Conservation (phyloP, 257 asterid species). For the Capsicum pubescens region DNA sequence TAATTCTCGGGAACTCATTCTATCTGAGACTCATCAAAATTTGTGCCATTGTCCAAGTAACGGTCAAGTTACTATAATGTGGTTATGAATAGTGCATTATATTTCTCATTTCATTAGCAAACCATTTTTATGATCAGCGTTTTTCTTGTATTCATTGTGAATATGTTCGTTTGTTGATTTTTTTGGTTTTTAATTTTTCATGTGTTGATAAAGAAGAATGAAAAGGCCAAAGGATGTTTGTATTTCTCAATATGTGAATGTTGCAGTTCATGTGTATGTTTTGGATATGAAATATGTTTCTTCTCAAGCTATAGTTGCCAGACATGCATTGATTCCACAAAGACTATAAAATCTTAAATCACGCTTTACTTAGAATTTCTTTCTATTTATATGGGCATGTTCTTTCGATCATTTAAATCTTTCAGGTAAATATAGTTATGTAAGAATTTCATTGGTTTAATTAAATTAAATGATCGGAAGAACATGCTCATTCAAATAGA, state of each 20-base stretch:
- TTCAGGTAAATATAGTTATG: too few relatives aligned
- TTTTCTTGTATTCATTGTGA: background rate
- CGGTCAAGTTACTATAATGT: background rate
- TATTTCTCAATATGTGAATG: constrained; percentile 56
- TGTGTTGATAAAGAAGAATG: constrained; percentile 56
- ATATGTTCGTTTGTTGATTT: background rate
- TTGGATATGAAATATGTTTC: background rate
- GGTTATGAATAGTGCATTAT: background rate
- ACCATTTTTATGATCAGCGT: background rate
- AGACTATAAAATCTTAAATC: constrained; percentile 40
- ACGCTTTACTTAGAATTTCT: background rate
- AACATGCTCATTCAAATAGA: background rate
- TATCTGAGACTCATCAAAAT: background rate
- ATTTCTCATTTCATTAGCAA: background rate
- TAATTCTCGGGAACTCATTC: background rate
- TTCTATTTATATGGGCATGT: background rate
- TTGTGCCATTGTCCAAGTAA: background rate
- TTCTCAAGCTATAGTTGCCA: constrained; percentile 56
- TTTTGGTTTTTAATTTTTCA: constrained; percentile 37
- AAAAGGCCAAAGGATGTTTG: constrained; percentile 46
- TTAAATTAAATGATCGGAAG: background rate
- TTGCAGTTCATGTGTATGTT: constrained; percentile 58
- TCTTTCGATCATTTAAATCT: background rate
- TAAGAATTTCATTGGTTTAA: background rate
- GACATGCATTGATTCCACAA: constrained; percentile 54